Evolutionary conservation across 73 alveolate genomes (phyloP), one percentile per base, ranked within the genome.

Genomic region (Paramecium caudatum): DNA sequence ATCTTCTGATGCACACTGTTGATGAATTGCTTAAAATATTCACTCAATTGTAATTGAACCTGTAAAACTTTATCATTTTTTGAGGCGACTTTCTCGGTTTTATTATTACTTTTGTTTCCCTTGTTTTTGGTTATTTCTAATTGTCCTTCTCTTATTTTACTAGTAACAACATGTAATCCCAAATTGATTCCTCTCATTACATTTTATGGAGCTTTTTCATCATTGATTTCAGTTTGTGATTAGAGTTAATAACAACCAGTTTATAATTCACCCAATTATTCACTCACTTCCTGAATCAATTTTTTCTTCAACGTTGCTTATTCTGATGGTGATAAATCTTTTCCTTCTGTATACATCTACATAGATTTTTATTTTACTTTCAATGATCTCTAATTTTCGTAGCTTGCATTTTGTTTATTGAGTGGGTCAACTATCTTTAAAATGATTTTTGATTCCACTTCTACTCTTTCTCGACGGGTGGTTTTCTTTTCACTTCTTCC

Each of bases 401-500:
- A 68, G 10, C 34, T 37, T 23, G 68, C 16, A 16, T 74, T 23
- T n/a, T 45, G 30, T 17, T 39, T 74, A 15, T 47, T 27, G 1
- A 39, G 32, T 19, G 88, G 88, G 46, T 74, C 88, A 17, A 74
- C 16, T 21, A 74, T 41, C 6, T 41, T 34, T 6, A 74, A 19
- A 23, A 34, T 74, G 13, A 74, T 21, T 39, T 74, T 23, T 8
- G 69, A 41, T 39, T 74, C 88, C 5, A 74, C 43, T 45, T 74
- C 88, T 5, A 74, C 65, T 74, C 88, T 74, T 16, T 74, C 88
- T 74, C 88, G 36, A 39, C 88, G 36, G 8, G 69, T 34, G 19
- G 88, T 74, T 74, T 74, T 74, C 46, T 74, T 74, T 43, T 74
- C 88, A 16, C 88, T 12, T 41, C 88, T 74, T 0, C 88, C 88